Base-by-base conservation (phyloP, 2,329 filamentous ascomycete genomes). In the Alternaria sp. region DNA sequence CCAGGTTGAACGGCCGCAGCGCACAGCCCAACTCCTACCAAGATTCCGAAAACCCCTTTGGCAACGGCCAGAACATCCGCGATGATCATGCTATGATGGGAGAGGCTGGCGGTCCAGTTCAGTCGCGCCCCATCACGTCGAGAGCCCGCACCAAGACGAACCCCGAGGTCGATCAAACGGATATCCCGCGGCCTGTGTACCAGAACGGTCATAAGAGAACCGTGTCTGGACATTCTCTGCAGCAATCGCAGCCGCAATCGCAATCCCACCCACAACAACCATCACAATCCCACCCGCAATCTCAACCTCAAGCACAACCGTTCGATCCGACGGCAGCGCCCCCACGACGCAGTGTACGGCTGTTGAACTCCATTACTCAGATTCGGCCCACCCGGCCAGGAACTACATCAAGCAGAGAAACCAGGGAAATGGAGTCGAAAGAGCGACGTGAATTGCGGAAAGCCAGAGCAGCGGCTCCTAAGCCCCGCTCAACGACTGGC, bases 381-480 rank as follows among this genome's bases (percentile, higher is more conserved):
- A 90, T 67, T 25, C 86, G 92, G 53, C 88, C 91, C 1, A 85
- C 88, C 62, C 92, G 90, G 70, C 81, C 88, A 28, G 89, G 87
- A 5, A 83, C 85, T 5, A 82, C 84, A 40, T 80, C 86, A 43
- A 83, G 85, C 27, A 81, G 73, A 67, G 70, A 77, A 60, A 51
- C 89, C 27, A 81, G 73, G 67, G 70, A 77, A 60, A 51, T 89
- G 58, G 87, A 88, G 53, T 79, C 85, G 20, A 83, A 87, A 62
- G 86, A 90, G 62, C 85, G 86, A 50, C 84, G 93, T 72, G 93
- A 97, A 72, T 79, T 96, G 72, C 94, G 93, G 77, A 97, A 93
- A 82, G 90, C 91, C 66, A 92, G 90, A 72, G 91, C 92, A 65
- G 91, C 89, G 74, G 90, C 80, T 79, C 90, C 79, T 71, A 94